Evolutionary conservation across 768 basidiomycete genomes (phyloP).

Genomic region (Steccherinum ochraceum): DNA sequence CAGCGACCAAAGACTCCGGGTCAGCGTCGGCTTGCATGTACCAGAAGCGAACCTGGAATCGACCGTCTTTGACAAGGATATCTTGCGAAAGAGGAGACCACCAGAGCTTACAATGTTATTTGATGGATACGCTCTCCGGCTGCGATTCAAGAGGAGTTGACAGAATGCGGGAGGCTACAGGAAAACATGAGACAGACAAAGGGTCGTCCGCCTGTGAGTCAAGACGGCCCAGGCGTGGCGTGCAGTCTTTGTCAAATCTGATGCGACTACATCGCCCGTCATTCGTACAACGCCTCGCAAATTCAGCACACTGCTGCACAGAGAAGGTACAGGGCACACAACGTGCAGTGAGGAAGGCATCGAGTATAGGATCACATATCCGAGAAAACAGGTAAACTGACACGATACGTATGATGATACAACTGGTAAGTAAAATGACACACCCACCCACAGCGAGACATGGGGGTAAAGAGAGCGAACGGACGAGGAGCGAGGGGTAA

Average conservation of each 20-base stretch:
- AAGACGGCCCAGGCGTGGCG: no score
- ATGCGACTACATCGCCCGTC: no score
- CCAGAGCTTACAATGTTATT: no score
- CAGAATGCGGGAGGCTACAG: no score
- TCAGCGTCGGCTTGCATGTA: background rate
- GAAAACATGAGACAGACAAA: no score
- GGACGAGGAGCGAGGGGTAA: constrained; percentile 10
- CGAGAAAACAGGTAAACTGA: background rate
- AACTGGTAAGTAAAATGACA: constrained; percentile 18
- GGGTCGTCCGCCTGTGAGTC: no score
- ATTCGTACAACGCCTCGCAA: no score
- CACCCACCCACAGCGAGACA: constrained; percentile 24
- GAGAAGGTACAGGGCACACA: no score
- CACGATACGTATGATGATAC: constrained; percentile 14
- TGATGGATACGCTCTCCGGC: no score
- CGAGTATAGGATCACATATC: background rate
- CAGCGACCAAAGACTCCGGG: background rate
- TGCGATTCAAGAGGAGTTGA: no score
- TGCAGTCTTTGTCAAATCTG: no score
- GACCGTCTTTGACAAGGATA: background rate
- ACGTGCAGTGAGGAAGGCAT: background rate
- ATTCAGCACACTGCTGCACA: no score
- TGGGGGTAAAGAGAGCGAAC: constrained; percentile 13
- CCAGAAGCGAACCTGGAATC: background rate
- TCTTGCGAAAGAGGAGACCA: background rate